Base-by-base conservation (phyloP, 768 basidiomycete species). In the Macrolepiota albuminosa region DNA sequence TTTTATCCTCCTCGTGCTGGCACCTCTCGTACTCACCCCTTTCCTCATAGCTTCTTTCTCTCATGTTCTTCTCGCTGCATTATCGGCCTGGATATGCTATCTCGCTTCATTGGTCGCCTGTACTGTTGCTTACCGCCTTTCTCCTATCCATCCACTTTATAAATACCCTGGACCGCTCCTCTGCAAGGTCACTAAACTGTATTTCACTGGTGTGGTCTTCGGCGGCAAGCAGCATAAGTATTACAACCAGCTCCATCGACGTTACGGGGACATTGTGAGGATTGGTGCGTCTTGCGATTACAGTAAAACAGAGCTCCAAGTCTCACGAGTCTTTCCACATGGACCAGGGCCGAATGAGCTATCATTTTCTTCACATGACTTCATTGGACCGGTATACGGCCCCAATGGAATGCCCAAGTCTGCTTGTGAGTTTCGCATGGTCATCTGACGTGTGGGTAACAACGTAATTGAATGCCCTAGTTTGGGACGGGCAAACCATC, bases 221-320 rank as follows among this genome's bases (percentile, higher is more conserved):
- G 59, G 53, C 16, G 81, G 82, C 0, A 74, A 75, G 59, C 73
- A 77, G 21, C 79, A 86, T 61, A 57, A 71, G 2, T 77, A 76
- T 58, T 74, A 77, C 47, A 67, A 76, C 40, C 57, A 66, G 6
- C 63, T 86, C 21, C 85, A 86, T 64, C 72, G 75, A 16, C 70
- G 68, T 37, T 85, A 85, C 56, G 85, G 85, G 0, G 75, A 80
- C n/a, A 69, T 79, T 33, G 80, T 87, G 16, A 75, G 85, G 54
- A 75, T 80, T 45, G 85, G 85, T 83, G 57, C 33, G 74, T 55
- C 8, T 18, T 37, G 8, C 5, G 14, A 36, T 34, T 14, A 4
- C 33, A 18, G 14, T 26, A 21, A 46, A n/a, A 7, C 9, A 29
- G 10, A 39, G 6, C 8, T 8, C 14, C 14, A 6, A 33, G 26